Percentiles rank a stretch among this genome's conserved stretches.
phyloP scores from a whole-genome alignment of 2,329 filamentous ascomycete genomes.

The Cytospora leucostoma region DNA sequence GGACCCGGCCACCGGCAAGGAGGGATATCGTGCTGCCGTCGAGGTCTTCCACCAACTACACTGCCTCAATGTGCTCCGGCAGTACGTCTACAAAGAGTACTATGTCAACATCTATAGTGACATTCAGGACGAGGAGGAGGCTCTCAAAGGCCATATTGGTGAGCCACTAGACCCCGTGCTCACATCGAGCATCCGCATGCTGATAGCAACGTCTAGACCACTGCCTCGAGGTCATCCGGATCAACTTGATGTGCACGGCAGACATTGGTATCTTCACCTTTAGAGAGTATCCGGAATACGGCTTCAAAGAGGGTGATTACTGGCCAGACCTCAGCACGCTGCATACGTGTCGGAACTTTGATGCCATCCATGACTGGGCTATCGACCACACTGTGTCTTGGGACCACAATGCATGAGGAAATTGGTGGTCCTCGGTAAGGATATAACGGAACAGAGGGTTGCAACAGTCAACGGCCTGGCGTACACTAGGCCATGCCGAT shows the following conservation, averaged over 20 bases:
- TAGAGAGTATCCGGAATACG: slow-evolving; percentile 47
- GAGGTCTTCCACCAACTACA: slow-evolving; percentile 61
- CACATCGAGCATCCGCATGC: not conserved
- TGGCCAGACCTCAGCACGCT: slow-evolving; percentile 58
- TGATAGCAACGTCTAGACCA: slow-evolving; percentile 41
- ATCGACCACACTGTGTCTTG: slow-evolving; percentile 51
- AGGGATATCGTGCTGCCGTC: slow-evolving; percentile 60
- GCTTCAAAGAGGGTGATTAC: slow-evolving; percentile 45
- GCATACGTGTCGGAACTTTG: slow-evolving; percentile 57
- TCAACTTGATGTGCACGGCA: slow-evolving; percentile 56
- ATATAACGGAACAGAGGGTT: not conserved
- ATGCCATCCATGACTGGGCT: slow-evolving; percentile 53
- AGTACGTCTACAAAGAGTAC: slow-evolving; percentile 52
- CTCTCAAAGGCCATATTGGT: slow-evolving; percentile 48
- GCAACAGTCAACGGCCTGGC: not conserved
- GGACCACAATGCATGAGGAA: slow-evolving; percentile 34
- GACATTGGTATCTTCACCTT: slow-evolving; percentile 59
- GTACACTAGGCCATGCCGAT: not conserved
- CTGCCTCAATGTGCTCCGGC: slow-evolving; percentile 51
- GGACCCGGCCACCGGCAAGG: slow-evolving; percentile 56
- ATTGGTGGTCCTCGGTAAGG: not conserved
- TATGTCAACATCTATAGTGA: slow-evolving; percentile 37
- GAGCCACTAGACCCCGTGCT: slow-evolving; percentile 24
- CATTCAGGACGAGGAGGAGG: slow-evolving; percentile 38
- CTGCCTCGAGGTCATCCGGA: slow-evolving; percentile 55